Conservation (phyloP, 2,329 filamentous ascomycete genomes). For the Didymella segeticola region DNA sequence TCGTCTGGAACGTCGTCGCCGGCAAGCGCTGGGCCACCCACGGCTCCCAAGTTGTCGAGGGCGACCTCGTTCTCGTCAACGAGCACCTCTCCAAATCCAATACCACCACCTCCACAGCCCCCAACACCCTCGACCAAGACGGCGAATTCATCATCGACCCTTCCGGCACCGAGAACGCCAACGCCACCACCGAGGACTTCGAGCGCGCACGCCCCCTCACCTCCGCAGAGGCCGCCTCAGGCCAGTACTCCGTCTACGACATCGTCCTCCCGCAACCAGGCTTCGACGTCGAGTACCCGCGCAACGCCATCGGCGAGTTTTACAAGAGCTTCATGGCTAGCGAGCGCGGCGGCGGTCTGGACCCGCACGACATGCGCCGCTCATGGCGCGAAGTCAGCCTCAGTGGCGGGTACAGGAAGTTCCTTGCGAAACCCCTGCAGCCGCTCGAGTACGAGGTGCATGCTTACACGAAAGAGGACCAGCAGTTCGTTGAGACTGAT, state of each 20-base stretch:
- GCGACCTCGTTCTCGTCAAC: slow-evolving; percentile 78
- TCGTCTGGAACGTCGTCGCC: slow-evolving; percentile 89
- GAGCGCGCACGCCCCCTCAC: slow-evolving; percentile 76
- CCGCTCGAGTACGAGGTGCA: slow-evolving; percentile 72
- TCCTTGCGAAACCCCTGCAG: slow-evolving; percentile 74
- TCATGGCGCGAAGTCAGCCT: slow-evolving; percentile 87
- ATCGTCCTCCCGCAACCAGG: slow-evolving; percentile 91
- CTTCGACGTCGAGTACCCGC: slow-evolving; percentile 85
- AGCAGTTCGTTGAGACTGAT: slow-evolving; percentile 91
- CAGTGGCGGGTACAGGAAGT: slow-evolving; percentile 84
- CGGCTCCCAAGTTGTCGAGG: slow-evolving; percentile 76
- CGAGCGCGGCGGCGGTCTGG: slow-evolving; percentile 75
- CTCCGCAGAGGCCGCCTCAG: slow-evolving; percentile 77
- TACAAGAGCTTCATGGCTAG: slow-evolving; percentile 87
- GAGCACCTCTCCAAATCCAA: slow-evolving; percentile 61
- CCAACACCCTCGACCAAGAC: slow-evolving; percentile 59
- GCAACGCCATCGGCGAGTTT: slow-evolving; percentile 81
- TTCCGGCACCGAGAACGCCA: slow-evolving; percentile 62
- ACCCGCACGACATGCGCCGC: slow-evolving; percentile 87
- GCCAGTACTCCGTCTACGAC: slow-evolving; percentile 82
- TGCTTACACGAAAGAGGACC: slow-evolving; percentile 71
- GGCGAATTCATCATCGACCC: slow-evolving; percentile 72
- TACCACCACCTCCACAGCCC: slow-evolving; percentile 36
- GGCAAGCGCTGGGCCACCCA: slow-evolving; percentile 80
- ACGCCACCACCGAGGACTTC: slow-evolving; percentile 63